Conservation (phyloP, 1,284 basidiomycete species). For the Cronartium quercuum region DNA sequence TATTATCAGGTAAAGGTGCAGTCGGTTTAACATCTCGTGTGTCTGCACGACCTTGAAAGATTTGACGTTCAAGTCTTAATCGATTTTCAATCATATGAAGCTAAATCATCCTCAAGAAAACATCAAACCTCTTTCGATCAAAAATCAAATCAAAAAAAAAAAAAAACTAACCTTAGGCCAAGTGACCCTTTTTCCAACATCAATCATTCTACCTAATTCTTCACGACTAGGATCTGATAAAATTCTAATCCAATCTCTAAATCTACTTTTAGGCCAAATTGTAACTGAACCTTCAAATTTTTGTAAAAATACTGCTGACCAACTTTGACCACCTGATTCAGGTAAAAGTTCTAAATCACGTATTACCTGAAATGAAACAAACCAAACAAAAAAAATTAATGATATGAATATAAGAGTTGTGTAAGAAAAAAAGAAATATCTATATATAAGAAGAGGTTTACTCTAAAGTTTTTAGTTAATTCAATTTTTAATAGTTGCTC, state of each 20-base stretch:
- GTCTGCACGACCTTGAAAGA: constrained; percentile 69
- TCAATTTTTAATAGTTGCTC: constrained; percentile 92
- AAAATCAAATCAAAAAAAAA: constrained; percentile 32
- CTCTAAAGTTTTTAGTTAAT: constrained; percentile 89
- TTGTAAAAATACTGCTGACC: constrained; percentile 89
- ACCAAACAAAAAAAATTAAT: not conserved
- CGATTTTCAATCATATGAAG: constrained; percentile 86
- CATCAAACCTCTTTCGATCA: not conserved
- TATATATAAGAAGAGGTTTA: constrained; percentile 42
- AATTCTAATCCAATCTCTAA: constrained; percentile 73
- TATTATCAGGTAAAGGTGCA: too few relatives aligned
- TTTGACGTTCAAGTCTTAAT: constrained; percentile 68
- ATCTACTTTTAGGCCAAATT: constrained; percentile 71
- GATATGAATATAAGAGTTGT: not conserved
- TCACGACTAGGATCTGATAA: constrained; percentile 59
- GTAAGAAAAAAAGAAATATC: not conserved
- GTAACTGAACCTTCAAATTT: constrained; percentile 64
- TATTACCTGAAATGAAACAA: constrained; percentile 59
- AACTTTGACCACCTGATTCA: constrained; percentile 81
- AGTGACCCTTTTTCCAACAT: constrained; percentile 78
- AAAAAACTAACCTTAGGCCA: constrained; percentile 72
- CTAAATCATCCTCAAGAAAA: constrained; percentile 50
- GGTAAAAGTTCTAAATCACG: constrained; percentile 86
- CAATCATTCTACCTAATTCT: constrained; percentile 75
- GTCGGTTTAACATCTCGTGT: constrained; percentile 48